phyloP scores from a whole-genome alignment of 495 filamentous ascomycete species.

The Podospora appendiculata region DNA sequence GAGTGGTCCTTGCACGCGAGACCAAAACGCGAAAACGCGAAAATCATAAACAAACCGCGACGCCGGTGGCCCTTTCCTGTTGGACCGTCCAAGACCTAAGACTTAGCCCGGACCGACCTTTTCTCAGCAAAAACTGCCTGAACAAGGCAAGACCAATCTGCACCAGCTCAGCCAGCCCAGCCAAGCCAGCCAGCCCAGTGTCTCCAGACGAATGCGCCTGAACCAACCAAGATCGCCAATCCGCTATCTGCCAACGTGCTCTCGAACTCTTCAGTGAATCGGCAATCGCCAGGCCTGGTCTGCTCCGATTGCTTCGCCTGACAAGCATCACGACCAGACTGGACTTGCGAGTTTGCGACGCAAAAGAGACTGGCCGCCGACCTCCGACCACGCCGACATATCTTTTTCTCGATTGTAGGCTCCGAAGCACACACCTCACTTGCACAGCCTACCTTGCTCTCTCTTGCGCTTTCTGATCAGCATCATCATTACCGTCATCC shows the following conservation, averaged over 20 bases:
- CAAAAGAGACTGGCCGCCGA: neutral
- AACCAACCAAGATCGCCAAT: slow-evolving; percentile 1
- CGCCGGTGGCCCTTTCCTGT: slow-evolving; percentile 7
- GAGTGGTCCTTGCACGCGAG: neutral
- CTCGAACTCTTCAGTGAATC: neutral
- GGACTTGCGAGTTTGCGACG: neutral
- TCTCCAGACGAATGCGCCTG: neutral
- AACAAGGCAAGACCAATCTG: no score
- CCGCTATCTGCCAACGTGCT: neutral
- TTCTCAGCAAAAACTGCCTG: no score
- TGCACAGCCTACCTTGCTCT: neutral
- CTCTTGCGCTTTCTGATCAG: neutral
- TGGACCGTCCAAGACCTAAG: slow-evolving; percentile 7
- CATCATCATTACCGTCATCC: neutral
- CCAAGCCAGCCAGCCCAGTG: neutral
- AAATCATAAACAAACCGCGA: slow-evolving; percentile 9
- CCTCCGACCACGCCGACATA: no score
- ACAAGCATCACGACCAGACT: neutral
- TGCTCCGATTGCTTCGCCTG: neutral
- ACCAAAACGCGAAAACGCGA: neutral
- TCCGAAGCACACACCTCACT: neutral
- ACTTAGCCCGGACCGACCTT: no score
- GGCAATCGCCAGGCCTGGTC: neutral
- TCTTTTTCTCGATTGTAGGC: neutral
- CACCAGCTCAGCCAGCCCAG: no score